Percentiles rank a stretch among this genome's conserved stretches.
Conservation (phyloP, 2,329 filamentous ascomycete genomes). For the Aspergillus phoenicis region DNA sequence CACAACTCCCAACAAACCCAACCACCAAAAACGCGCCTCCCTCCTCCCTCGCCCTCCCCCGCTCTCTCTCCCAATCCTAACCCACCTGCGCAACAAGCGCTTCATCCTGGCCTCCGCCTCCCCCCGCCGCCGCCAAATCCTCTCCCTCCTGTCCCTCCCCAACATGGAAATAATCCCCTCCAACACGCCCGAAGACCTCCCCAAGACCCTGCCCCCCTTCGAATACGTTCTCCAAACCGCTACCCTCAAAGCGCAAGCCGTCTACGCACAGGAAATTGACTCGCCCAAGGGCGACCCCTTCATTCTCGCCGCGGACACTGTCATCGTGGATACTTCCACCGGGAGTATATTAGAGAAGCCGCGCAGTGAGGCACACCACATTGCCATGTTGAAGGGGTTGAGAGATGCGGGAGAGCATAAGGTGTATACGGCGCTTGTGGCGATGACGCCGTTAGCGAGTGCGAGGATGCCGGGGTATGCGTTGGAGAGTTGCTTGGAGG, state of each 20-base stretch:
- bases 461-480: slow-evolving; percentile 83
- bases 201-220: slow-evolving; percentile 76
- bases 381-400: slow-evolving; percentile 79
- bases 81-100: slow-evolving; percentile 73
- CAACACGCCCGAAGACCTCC: slow-evolving; percentile 78
- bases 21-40: slow-evolving; percentile 16
- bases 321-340: slow-evolving; percentile 71
- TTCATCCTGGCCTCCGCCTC: slow-evolving; percentile 90
- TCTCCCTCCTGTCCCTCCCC: slow-evolving; percentile 75
- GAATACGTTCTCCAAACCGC: slow-evolving; percentile 93
- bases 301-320: slow-evolving; percentile 86
- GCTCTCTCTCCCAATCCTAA: slow-evolving; percentile 78
- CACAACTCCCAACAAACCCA: slow-evolving; percentile 13
- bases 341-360: slow-evolving; percentile 92
- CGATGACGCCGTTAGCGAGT: slow-evolving; percentile 79
- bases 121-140: slow-evolving; percentile 78
- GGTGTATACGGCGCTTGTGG: slow-evolving; percentile 82
- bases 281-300: slow-evolving; percentile 70
- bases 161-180: slow-evolving; percentile 85
- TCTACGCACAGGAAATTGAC: slow-evolving; percentile 64
- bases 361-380: slow-evolving; percentile 75
- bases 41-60: slow-evolving; percentile 52
- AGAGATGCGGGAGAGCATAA: slow-evolving; percentile 76
- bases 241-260: slow-evolving; percentile 75
- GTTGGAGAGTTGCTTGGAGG: slow-evolving; percentile 78